A percentile compares a stretch with the other conserved stretches of the same genome.
These are phyloP conservation scores for Crithidia thermophila DNA, from an alignment of 208 protist species.

Conservation along the genomic window DNA sequence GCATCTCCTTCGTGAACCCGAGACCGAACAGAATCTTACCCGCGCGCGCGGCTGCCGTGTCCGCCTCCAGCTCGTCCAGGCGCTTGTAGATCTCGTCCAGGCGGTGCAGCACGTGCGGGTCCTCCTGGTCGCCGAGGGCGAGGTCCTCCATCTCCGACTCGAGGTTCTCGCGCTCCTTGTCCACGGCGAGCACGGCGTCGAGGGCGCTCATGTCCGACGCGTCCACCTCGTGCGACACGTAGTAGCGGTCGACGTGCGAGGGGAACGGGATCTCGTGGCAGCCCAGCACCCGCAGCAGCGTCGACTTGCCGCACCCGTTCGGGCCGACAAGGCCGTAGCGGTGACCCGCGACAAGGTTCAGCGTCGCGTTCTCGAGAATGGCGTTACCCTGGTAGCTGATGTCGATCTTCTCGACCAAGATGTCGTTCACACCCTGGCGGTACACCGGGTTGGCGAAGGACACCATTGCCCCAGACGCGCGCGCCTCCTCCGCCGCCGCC, in stretches of 20 bases:
- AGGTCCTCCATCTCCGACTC: slow-evolving; percentile 88
- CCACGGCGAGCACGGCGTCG: slow-evolving; percentile 82
- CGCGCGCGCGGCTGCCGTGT: slow-evolving; percentile 81
- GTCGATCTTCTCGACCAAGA: slow-evolving; percentile 88
- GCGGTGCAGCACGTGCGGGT: slow-evolving; percentile 65
- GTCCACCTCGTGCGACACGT: slow-evolving; percentile 97
- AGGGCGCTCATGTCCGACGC: slow-evolving; percentile 83
- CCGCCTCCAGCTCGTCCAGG: slow-evolving; percentile 93
- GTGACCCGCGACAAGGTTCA: slow-evolving; percentile 82
- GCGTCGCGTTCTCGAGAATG: slow-evolving; percentile 86
- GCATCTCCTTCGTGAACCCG: slow-evolving; percentile 92
- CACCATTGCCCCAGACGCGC: slow-evolving; percentile 82
- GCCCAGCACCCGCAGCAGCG: slow-evolving; percentile 86
- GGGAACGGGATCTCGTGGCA: slow-evolving; percentile 93
- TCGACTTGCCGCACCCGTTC: slow-evolving; percentile 95
- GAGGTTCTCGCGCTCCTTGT: slow-evolving; percentile 81
- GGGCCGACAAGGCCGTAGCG: slow-evolving; percentile 91
- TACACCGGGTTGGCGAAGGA: slow-evolving; percentile 82
- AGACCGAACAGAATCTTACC: slow-evolving; percentile 96
- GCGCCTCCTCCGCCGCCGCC: slow-evolving; percentile 26
- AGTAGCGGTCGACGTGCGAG: slow-evolving; percentile 94
- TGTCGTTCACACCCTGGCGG: slow-evolving; percentile 84
- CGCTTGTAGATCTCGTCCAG: slow-evolving; percentile 93
- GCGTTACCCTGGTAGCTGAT: slow-evolving; percentile 88
- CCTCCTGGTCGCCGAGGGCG: slow-evolving; percentile 78